A percentile compares a stretch with the other conserved stretches of the same genome.
These are phyloP conservation scores for Sugiyamaella chiloensis DNA, from an alignment of 805 yeast species.

Conservation along the genomic window DNA sequence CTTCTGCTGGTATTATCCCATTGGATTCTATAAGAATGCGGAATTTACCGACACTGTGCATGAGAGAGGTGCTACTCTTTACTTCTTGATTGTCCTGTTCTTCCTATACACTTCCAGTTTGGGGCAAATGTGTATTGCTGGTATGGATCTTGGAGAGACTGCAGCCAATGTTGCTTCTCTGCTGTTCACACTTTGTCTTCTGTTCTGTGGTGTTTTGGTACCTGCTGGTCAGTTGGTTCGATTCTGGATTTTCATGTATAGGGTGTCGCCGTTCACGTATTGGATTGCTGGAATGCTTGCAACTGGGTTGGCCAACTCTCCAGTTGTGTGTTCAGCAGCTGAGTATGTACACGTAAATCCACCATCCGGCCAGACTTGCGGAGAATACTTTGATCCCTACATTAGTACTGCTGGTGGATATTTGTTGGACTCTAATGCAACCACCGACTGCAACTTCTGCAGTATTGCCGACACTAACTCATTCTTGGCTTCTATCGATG, in stretches of 20 bases:
- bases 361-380: conserved; percentile 56
- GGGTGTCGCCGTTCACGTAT: conserved; percentile 68
- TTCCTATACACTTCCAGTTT: conserved; percentile 42
- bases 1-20: conserved; percentile 65
- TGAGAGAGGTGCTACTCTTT: conserved; percentile 42
- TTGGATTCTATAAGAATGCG: conserved; percentile 63
- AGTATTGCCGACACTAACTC: conserved; percentile 53
- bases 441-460: conserved; percentile 62
- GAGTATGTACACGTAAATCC: conserved; percentile 53
- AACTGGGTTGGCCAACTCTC: conserved; percentile 43
- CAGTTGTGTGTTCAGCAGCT: conserved; percentile 44
- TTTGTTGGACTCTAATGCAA: conserved; percentile 41
- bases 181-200: conserved; percentile 58
- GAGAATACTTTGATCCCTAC: conserved; percentile 45
- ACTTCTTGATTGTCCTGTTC: conserved; percentile 41
- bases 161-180: conserved; percentile 61
- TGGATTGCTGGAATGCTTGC: conserved; percentile 54
- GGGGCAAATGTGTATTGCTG: conserved; percentile 44
- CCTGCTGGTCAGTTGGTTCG: conserved; percentile 54
- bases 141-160: conserved; percentile 54
- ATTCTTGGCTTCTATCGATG: conserved; percentile 44
- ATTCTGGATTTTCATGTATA: conserved; percentile 80
- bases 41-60: conserved; percentile 40
- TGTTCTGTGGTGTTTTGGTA: conserved; percentile 76
- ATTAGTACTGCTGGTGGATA: conserved; percentile 47